Evolutionary conservation across 2,329 filamentous ascomycete species (phyloP).

Genomic region (Tolypocladium sp.): DNA sequence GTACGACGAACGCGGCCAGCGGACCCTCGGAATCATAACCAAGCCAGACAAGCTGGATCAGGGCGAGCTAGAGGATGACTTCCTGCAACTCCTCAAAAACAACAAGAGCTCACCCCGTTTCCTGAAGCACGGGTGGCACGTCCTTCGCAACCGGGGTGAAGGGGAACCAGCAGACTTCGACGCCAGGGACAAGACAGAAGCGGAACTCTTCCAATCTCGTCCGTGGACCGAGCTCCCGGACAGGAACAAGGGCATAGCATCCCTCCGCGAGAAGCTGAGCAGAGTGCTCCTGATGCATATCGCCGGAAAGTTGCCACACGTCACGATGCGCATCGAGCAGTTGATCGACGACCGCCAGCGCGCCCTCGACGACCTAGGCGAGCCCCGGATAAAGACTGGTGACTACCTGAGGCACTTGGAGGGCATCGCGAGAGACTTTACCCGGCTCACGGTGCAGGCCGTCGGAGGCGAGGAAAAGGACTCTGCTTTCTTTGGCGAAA

Average conservation of each 20-base stretch:
- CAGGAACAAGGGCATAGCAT: slow-evolving; percentile 1
- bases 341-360: not conserved
- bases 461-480: not conserved
- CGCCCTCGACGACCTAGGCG: not conserved
- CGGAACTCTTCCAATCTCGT: slow-evolving; percentile 31
- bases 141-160: slow-evolving; percentile 34
- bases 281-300: slow-evolving; percentile 3
- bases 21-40: slow-evolving; percentile 48
- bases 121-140: slow-evolving; percentile 39
- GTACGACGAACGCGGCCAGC: slow-evolving; percentile 14
- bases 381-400: not conserved
- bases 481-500: not conserved
- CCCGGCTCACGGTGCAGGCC: not conserved
- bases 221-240: slow-evolving; percentile 24
- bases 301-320: slow-evolving; percentile 1
- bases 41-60: slow-evolving; percentile 35
- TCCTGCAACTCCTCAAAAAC: slow-evolving; percentile 33
- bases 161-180: slow-evolving; percentile 14
- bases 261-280: slow-evolving; percentile 5
- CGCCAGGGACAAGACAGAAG: slow-evolving; percentile 25
- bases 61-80: slow-evolving; percentile 26
- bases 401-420: not conserved
- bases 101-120: slow-evolving; percentile 30
- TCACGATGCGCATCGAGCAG: slow-evolving; percentile 3
- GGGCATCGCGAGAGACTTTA: not conserved